These are phyloP conservation scores for Termitomyces sp. DNA, from an alignment of 768 basidiomycete species.

Conservation along the genomic window DNA sequence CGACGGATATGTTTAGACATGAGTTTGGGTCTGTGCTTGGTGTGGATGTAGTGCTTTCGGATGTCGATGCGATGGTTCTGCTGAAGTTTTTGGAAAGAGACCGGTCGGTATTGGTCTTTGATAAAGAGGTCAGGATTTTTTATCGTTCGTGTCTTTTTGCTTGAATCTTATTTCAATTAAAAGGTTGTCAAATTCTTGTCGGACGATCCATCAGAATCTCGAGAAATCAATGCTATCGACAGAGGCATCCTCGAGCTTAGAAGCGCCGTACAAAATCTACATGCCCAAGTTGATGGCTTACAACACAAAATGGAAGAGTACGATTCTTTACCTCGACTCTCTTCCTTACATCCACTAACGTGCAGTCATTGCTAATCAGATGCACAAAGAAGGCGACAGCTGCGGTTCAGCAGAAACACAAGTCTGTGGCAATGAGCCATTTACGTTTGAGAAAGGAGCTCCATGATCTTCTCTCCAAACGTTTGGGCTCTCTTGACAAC, in stretches of 20 bases:
- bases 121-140: constrained; percentile 55
- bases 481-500: constrained; percentile 69
- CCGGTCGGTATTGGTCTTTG: constrained; percentile 54
- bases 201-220: constrained; percentile 28
- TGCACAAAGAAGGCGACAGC: constrained; percentile 61
- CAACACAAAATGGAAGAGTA: constrained; percentile 75
- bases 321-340: constrained; percentile 16
- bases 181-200: constrained; percentile 79
- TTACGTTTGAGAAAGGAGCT: constrained; percentile 81
- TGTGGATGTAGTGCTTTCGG: constrained; percentile 39
- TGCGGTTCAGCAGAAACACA: constrained; percentile 68
- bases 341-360: constrained; percentile 1
- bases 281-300: constrained; percentile 64
- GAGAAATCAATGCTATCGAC: constrained; percentile 73
- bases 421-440: constrained; percentile 68
- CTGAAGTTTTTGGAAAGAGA: constrained; percentile 82
- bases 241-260: constrained; percentile 79
- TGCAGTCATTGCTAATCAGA: constrained; percentile 34
- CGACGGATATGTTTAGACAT: constrained; percentile 53
- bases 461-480: constrained; percentile 73
- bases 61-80: constrained; percentile 65
- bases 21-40: constrained; percentile 48
- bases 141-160: not conserved
- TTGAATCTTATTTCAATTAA: constrained; percentile 23
- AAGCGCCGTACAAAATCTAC: constrained; percentile 62